These are phyloP conservation scores for Mycena galericulata DNA, from an alignment of 768 basidiomycete species.

Conservation along the genomic window DNA sequence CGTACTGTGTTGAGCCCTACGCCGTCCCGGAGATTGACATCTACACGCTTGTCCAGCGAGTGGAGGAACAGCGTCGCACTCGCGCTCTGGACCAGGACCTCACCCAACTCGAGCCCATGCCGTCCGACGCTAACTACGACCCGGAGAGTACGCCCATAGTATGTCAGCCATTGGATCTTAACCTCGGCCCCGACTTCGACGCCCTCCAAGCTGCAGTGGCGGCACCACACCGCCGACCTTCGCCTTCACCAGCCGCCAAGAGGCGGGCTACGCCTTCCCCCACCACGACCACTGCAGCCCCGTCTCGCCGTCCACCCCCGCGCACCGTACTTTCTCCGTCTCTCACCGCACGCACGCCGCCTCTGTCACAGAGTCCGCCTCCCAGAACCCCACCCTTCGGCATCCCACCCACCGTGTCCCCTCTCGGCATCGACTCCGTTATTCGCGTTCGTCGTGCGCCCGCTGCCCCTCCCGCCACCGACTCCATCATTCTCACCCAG, in stretches of 20 bases:
- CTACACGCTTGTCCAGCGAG: not conserved
- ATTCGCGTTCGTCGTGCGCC: too few relatives aligned
- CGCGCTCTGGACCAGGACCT: not conserved
- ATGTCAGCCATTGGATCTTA: not conserved
- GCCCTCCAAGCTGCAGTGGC: too few relatives aligned
- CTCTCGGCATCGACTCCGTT: not conserved
- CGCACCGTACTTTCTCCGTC: not conserved
- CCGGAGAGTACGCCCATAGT: too few relatives aligned
- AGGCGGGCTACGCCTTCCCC: not conserved
- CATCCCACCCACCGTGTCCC: not conserved
- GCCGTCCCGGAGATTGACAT: not conserved
- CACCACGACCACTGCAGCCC: too few relatives aligned
- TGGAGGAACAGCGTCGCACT: not conserved
- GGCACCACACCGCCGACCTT: too few relatives aligned
- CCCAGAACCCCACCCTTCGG: not conserved
- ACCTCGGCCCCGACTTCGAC: too few relatives aligned
- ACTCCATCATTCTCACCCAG: too few relatives aligned
- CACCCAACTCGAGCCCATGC: not conserved
- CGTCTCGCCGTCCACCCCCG: not conserved
- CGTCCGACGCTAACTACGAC: too few relatives aligned
- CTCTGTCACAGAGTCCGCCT: too few relatives aligned
- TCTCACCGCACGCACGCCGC: too few relatives aligned
- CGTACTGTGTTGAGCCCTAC: not conserved
- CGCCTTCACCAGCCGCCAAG: not conserved
- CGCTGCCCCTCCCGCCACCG: too few relatives aligned